Base-by-base conservation (phyloP, 2,329 filamentous ascomycete genomes). In the Lachnellula subtilissima region DNA sequence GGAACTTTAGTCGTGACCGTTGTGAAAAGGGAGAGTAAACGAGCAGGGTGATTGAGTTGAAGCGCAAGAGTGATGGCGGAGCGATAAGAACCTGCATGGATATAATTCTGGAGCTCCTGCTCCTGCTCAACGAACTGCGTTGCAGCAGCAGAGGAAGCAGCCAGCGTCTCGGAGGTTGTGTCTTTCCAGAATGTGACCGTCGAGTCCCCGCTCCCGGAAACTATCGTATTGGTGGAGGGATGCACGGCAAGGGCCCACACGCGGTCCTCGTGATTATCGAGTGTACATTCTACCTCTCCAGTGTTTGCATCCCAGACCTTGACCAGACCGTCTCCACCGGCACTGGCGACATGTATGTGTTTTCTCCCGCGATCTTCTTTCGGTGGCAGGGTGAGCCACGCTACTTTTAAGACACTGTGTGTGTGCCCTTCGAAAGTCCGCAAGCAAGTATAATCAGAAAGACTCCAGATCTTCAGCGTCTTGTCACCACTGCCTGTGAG, bases 181-280 rank as follows among this genome's bases (percentile, higher is more conserved):
- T 99, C 94, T 66, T 85, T 86, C 94, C 94, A 99, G 75, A 97
- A 96, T 0, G 91, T 95, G 39, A 99, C 84, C 0, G 91, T 92
- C 36, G 91, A 92, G 72, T 99, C 94, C 52, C 89, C 93, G 56
- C 90, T 92, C 37, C 92, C 94, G 6, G 94, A 97, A 37, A 95
- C 87, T 52, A 99, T 82, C 50, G 85, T 85, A 66, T 92, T 84
- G 9, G 78, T 82, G 45, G 78, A 68, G 47, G 87, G 79, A 70
- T 93, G 81, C 11, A 90, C 84, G 4, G 90, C 84, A 17, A 97
- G 76, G 0, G 91, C 91, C 92, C 92, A 97, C 1, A 97, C 92
- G 55, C 94, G 85, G 73, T 99, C 94, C 65, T 91, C 91, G 72
- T 99, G 94, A 73, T 97, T 97, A 74, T 99, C 94, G 4, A 99